phyloP scores from a whole-genome alignment of 495 filamentous ascomycete genomes.

The Aspergillus cavernicola region DNA sequence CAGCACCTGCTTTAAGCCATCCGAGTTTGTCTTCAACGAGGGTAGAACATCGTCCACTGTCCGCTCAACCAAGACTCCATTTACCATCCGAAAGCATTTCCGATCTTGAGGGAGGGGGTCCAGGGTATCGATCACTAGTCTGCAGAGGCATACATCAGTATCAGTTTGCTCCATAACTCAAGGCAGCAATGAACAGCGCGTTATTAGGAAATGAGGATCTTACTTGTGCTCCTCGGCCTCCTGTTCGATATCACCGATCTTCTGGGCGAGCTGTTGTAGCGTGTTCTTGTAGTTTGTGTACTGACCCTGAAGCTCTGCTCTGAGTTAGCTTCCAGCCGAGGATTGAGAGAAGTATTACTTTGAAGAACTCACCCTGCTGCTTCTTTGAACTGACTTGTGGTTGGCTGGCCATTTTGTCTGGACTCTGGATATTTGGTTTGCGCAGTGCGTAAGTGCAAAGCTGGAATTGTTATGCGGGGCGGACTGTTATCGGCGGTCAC shows the following conservation, averaged over 20 bases:
- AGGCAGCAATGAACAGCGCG: neutral
- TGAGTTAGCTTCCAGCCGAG: slow-evolving; percentile 18
- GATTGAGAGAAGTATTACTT: neutral
- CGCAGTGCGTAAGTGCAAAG: slow-evolving; percentile 28
- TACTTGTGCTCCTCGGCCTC: slow-evolving; percentile 98
- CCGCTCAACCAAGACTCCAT: slow-evolving; percentile 90
- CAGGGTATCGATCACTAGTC: slow-evolving; percentile 93
- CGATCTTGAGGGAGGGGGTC: slow-evolving; percentile 77
- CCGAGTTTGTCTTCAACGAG: slow-evolving; percentile 87
- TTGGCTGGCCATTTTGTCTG: slow-evolving; percentile 41
- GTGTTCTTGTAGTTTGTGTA: slow-evolving; percentile 96
- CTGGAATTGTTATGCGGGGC: slow-evolving; percentile 18
- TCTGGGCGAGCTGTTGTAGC: slow-evolving; percentile 87
- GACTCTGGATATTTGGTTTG: slow-evolving; percentile 6
- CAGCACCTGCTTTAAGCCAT: slow-evolving; percentile 92
- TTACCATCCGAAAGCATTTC: slow-evolving; percentile 98
- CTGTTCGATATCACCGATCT: slow-evolving; percentile 95
- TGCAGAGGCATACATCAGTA: slow-evolving; percentile 27
- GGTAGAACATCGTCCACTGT: slow-evolving; percentile 91
- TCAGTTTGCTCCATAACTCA: slow-evolving; percentile 12
- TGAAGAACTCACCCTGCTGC: slow-evolving; percentile 97
- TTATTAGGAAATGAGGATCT: slow-evolving; percentile 24
- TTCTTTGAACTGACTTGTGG: slow-evolving; percentile 57
- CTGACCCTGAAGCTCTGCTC: slow-evolving; percentile 82
- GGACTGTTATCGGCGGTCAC: slow-evolving; percentile 4